Percentiles rank a stretch among this genome's conserved stretches.
Conservation (phyloP, 495 filamentous ascomycete genomes). For the Penicillium mononematosum region DNA sequence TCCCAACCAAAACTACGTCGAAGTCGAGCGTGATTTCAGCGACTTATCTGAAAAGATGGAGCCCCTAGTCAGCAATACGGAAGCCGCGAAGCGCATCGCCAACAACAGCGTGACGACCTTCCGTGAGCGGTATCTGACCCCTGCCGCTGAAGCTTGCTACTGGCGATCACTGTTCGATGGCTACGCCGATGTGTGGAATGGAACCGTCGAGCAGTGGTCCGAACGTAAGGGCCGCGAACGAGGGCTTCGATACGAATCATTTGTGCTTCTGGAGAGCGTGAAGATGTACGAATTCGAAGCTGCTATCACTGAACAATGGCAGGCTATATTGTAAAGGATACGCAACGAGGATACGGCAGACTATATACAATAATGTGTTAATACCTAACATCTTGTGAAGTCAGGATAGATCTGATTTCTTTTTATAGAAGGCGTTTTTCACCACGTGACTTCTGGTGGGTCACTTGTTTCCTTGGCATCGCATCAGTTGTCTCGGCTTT, state of each 20-base stretch:
- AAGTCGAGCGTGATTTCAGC: conserved; percentile 57
- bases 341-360: not conserved
- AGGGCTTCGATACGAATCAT: conserved; percentile 44
- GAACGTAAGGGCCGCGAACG: conserved; percentile 21
- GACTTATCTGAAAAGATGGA: conserved; percentile 55
- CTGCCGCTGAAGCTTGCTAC: conserved; percentile 59
- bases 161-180: conserved; percentile 53
- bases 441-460: too few species aligned
- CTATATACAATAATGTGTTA: conserved; percentile 11
- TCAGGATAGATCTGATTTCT: not conserved
- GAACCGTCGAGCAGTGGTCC: conserved; percentile 28
- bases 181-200: conserved; percentile 47
- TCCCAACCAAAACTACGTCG: conserved; percentile 60
- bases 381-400: not conserved
- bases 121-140: conserved; percentile 57
- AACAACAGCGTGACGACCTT: conserved; percentile 55
- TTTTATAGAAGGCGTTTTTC: conserved; percentile 1
- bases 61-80: conserved; percentile 42
- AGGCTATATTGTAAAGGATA: not conserved
- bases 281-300: conserved; percentile 35
- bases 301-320: conserved; percentile 5
- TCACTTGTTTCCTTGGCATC: too few species aligned
- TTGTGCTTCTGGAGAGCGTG: conserved; percentile 35
- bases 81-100: conserved; percentile 52
- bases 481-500: too few species aligned